Evolutionary conservation across 1,284 basidiomycete genomes (phyloP), one percentile per base, ranked within the genome.

Genomic region (Malassezia globosa): DNA sequence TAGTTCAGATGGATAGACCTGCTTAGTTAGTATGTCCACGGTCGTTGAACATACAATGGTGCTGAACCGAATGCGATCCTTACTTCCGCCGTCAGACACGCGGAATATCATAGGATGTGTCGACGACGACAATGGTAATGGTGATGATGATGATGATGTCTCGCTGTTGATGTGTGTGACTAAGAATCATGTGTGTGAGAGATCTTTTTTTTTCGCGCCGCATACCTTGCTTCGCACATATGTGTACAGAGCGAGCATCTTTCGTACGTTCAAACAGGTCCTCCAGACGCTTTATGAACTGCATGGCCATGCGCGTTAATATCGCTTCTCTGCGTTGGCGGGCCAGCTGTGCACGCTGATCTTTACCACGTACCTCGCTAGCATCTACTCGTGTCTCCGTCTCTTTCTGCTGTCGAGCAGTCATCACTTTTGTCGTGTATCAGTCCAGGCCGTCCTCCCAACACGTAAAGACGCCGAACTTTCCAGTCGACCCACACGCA

Each of bases 231-330:
- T 69, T 69, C 7, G 58, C 55, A 1, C 59, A 56, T 8, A 69
- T 39, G 47, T 64, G 66, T 46, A 69, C 59, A 29, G 65, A 66
- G 46, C 65, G 59, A 42, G 61, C 54, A 1, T 53, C 27, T 7
- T 50, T 50, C 33, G 59, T 55, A 4, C 49, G 34, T 26, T 50
- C 44, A 29, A 67, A 67, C 10, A 69, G 55, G 41, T 53, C 51
- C 37, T 43, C 40, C 34, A 69, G 59, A 26, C 57, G 51, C 37
- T 46, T 34, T 18, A 67, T 47, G 48, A 69, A 69, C 64, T 69
- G 46, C 16, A n/a, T n/a, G n/a, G n/a, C n/a, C n/a, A n/a, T n/a
- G n/a, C n/a, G n/a, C n/a, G n/a, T n/a, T n/a, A n/a, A n/a, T n/a
- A n/a, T n/a, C n/a, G n/a, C n/a, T n/a, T n/a, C n/a, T n/a, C n/a